A percentile compares a stretch with the other conserved stretches of the same genome.
phyloP scores from a whole-genome alignment of 2,329 filamentous ascomycete genomes.

The Sporothrix pallida region DNA sequence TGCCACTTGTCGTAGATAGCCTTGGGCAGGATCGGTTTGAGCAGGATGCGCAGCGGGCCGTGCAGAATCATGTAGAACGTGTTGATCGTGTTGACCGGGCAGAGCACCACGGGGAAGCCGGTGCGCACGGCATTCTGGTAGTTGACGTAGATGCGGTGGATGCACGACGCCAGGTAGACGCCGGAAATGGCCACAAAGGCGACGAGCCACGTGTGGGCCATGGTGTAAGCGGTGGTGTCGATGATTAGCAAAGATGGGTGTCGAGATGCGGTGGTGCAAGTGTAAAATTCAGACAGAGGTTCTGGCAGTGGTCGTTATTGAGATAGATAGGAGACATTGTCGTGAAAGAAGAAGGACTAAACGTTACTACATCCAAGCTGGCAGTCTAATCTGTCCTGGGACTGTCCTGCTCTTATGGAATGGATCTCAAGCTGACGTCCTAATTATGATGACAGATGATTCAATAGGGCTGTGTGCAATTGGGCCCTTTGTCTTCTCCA shows the following conservation, averaged over 20 bases:
- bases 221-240: background rate
- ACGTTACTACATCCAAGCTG: too few relatives aligned
- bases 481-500: too few relatives aligned
- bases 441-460: too few relatives aligned
- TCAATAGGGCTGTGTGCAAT: too few relatives aligned
- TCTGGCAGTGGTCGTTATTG: too few relatives aligned
- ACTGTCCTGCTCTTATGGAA: too few relatives aligned
- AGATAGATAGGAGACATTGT: too few relatives aligned
- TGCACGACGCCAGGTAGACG: slow-evolving; percentile 27
- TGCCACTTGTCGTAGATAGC: slow-evolving; percentile 30
- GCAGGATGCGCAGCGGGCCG: slow-evolving; percentile 24
- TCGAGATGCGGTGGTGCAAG: background rate
- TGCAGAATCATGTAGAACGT: slow-evolving; percentile 31
- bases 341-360: too few relatives aligned
- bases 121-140: slow-evolving; percentile 28
- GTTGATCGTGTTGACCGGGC: slow-evolving; percentile 31
- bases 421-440: too few relatives aligned
- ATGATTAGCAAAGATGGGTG: background rate
- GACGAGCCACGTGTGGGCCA: slow-evolving; percentile 25
- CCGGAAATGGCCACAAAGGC: slow-evolving; percentile 5
- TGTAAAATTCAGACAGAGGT: too few relatives aligned
- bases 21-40: slow-evolving; percentile 27
- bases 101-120: slow-evolving; percentile 28
- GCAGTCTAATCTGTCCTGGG: too few relatives aligned
- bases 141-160: slow-evolving; percentile 31